phyloP scores from a whole-genome alignment of 2,329 filamentous ascomycete genomes.

The Trichoderma aggressivum region DNA sequence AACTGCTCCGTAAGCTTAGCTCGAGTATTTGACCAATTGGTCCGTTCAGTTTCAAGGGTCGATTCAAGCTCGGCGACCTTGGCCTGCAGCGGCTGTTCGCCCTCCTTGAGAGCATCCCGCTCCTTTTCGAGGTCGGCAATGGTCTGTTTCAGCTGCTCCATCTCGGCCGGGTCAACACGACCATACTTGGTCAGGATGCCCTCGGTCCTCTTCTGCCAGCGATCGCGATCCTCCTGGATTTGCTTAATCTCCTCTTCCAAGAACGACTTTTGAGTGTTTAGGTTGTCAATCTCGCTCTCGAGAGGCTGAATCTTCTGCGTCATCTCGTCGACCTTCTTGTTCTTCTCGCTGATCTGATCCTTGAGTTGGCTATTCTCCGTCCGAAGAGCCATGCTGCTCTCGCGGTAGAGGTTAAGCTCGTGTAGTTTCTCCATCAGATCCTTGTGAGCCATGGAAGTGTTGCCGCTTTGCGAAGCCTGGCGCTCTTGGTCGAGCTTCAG shows the following conservation, averaged over 20 bases:
- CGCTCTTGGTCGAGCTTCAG: constrained; percentile 90
- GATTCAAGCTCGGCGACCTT: constrained; percentile 52
- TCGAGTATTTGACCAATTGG: constrained; percentile 50
- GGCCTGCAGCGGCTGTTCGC: constrained; percentile 50
- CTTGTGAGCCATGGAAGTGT: constrained; percentile 74
- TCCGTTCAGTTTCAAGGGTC: constrained; percentile 52
- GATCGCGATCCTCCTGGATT: constrained; percentile 84
- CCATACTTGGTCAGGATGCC: constrained; percentile 96
- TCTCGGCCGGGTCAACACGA: constrained; percentile 86
- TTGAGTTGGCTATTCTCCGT: constrained; percentile 81
- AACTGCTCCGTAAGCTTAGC: constrained; percentile 59
- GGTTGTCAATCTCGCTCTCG: constrained; percentile 72
- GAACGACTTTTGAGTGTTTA: constrained; percentile 76
- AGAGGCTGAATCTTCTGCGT: constrained; percentile 75
- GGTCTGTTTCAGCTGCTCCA: constrained; percentile 82
- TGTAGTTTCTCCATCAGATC: constrained; percentile 93
- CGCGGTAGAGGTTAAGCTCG: constrained; percentile 91
- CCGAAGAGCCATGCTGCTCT: constrained; percentile 88
- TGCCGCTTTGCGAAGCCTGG: constrained; percentile 67
- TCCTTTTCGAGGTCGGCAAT: constrained; percentile 65
- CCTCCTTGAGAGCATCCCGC: constrained; percentile 53
- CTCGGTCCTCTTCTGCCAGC: constrained; percentile 93
- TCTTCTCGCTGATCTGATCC: constrained; percentile 70
- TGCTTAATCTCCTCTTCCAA: constrained; percentile 86
- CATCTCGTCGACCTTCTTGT: constrained; percentile 70